A percentile compares a stretch with the other conserved stretches of the same genome.
phyloP scores from a whole-genome alignment of 2,329 filamentous ascomycete genomes.

The Aureobasidium sp. region DNA sequence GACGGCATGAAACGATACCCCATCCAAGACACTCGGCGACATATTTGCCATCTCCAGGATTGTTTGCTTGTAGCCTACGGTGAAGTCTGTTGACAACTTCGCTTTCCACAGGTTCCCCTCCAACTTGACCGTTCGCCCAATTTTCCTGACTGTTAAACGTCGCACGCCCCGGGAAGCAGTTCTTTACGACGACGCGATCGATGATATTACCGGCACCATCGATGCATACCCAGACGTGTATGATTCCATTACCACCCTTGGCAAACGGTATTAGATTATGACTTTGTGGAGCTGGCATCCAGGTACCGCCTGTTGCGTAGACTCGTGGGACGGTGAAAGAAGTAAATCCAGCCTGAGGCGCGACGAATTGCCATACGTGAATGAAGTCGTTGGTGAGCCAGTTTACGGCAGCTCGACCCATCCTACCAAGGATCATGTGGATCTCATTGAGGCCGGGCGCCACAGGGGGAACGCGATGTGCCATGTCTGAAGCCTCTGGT shows the following conservation, averaged over 20 bases:
- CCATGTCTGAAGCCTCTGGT: no score
- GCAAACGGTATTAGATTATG: neutral
- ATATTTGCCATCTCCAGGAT: neutral
- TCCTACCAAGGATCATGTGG: no score
- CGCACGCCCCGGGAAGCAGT: neutral
- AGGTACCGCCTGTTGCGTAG: neutral
- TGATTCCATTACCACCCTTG: neutral
- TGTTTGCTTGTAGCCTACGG: neutral
- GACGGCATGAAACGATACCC: neutral
- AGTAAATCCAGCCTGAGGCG: neutral
- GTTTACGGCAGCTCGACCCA: no score
- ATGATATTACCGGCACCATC: neutral
- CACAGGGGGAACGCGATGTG: no score
- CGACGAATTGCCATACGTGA: neutral
- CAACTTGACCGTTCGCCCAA: neutral
- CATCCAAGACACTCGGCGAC: constrained; percentile 1
- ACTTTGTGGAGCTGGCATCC: neutral
- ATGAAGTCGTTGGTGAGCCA: no score
- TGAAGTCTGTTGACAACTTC: neutral
- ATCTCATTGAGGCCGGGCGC: no score
- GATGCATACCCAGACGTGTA: neutral
- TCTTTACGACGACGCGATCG: constrained; percentile 5
- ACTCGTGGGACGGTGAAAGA: neutral
- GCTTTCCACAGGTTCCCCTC: constrained; percentile 1
- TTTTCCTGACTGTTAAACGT: neutral